Base-by-base conservation (phyloP, 768 basidiomycete genomes). In the Hydnomerulius pinastri region DNA sequence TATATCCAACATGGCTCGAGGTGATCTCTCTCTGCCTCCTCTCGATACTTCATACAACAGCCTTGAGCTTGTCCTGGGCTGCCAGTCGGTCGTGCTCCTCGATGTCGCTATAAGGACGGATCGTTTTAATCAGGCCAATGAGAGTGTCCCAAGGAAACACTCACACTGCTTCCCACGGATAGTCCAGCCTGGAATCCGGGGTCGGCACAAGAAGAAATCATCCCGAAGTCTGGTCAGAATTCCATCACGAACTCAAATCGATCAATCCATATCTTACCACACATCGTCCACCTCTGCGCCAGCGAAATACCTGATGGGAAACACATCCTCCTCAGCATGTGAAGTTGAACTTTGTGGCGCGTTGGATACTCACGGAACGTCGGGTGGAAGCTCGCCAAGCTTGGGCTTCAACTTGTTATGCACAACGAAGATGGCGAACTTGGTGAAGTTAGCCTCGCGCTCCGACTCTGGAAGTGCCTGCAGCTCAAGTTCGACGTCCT, bases 381-480 rank as follows among this genome's bases (percentile, higher is more conserved):
- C 80, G 2, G 74, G 58, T 3, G 93, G 90, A 30, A 99, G 71
- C 38, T 81, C 71, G 23, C 83, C 94, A 29, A 85, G 65, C 73
- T 99, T 99, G 27, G 77, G 74, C 72, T 98, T 98, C 53, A 84
- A 75, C 74, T 98, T 98, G 76, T 94, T 92, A 71, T 94, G 90
- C 21, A 95, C 91, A 40, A 98, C 96, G 63, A 98, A 99, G 56
- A 98, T 76, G 1, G 82, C 95, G 53, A 99, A 92, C 66, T 88
- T 76, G 23, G 96, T 94, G 52, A 81, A 79, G 17, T 85, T 71
- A 1, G 79, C 79, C n/a, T 86, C 82, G 43, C 87, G 85, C 57
- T 94, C 85, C 15, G 79, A 69, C 67, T 90, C 88, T 4, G 89
- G 85, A 49, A 83, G 77, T 10, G 67, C 65, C 24, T 80, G 69